These are phyloP conservation scores for Papiliotrema flavescens DNA, from an alignment of 1,284 basidiomycete genomes.

Conservation along the genomic window DNA sequence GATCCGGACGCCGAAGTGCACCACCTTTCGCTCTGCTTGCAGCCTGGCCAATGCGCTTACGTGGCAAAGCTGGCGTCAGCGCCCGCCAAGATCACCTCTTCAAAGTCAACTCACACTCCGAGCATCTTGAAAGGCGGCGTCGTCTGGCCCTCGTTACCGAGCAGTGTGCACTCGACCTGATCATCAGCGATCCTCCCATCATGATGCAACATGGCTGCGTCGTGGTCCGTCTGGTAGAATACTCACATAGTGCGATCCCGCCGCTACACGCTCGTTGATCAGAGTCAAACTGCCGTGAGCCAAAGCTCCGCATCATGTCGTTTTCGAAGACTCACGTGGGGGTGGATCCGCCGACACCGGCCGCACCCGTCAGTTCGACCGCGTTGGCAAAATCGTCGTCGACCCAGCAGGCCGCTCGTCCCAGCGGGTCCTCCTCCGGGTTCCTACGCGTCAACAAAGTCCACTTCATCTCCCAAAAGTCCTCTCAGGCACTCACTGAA, in stretches of 20 bases:
- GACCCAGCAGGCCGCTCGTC: slow-evolving; percentile 53
- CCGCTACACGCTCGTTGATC: slow-evolving; percentile 71
- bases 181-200: not conserved
- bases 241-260: slow-evolving; percentile 79
- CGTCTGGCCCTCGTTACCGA: slow-evolving; percentile 70
- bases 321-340: slow-evolving; percentile 48
- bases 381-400: slow-evolving; percentile 53
- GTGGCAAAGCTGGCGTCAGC: slow-evolving; percentile 15
- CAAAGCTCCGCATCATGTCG: slow-evolving; percentile 24
- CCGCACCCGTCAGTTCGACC: slow-evolving; percentile 50
- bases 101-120: slow-evolving; percentile 56
- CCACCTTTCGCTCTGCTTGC: too few relatives aligned
- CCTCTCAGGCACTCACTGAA: slow-evolving; percentile 37
- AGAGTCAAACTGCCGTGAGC: slow-evolving; percentile 60
- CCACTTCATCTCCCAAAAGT: slow-evolving; percentile 51
- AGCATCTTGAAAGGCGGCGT: slow-evolving; percentile 73
- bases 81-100: not conserved
- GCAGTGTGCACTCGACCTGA: slow-evolving; percentile 66
- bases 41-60: not conserved
- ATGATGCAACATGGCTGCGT: too few relatives aligned
- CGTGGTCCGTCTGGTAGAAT: too few relatives aligned
- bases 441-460: slow-evolving; percentile 71
- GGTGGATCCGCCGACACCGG: slow-evolving; percentile 48
- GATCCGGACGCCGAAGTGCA: too few relatives aligned
- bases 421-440: slow-evolving; percentile 48